Evolutionary conservation across 2,329 filamentous ascomycete genomes (phyloP), one percentile per base, ranked within the genome.

Genomic region (Phyllosticta citribraziliensis): DNA sequence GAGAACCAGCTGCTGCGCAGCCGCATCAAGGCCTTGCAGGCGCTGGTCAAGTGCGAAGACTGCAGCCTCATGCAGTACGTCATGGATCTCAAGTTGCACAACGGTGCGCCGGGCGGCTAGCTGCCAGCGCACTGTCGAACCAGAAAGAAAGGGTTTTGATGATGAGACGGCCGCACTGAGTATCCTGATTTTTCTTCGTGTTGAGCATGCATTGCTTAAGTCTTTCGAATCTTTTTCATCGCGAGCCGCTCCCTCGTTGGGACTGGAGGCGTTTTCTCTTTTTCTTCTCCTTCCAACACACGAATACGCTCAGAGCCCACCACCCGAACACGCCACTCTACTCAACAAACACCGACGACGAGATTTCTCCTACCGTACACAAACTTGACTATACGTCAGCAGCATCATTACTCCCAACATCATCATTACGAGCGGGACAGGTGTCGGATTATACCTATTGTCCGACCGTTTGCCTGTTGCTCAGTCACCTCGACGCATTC

Each of bases 11-110:
- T 72, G 10, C 66, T 79, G 19, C 67, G 71, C 63, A 69, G 71
- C 22, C 69, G 75, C 24, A 70, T 78, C 57, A 73, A 74, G 63
- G 75, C 74, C 51, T 69, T 78, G 11, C 75, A 78, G 64, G 73
- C 73, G 53, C 67, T 78, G 25, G 74, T 78, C 58, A 76, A 76
- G 65, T 79, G 76, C 64, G 75, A 77, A 52, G 76, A 78, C 63
- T 79, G 76, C 68, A 72, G 68, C 50, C 68, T 76, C 51, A 75
- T 76, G 74, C 73, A 76, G 63, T 74, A 75, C 60, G 73, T 75
- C 25, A 72, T 74, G 70, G 70, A 75, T 58, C 64, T 76, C 56
- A 75, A 74, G 56, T 53, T 65, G 47, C 56, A 63, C 56, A 59
- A 61, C 50, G 58, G 52, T 17, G 35, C 53, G 35, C 58, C 58